Evolutionary conservation across 306 rosid genomes (phyloP).

Genomic region (Luffa aegyptiaca): DNA sequence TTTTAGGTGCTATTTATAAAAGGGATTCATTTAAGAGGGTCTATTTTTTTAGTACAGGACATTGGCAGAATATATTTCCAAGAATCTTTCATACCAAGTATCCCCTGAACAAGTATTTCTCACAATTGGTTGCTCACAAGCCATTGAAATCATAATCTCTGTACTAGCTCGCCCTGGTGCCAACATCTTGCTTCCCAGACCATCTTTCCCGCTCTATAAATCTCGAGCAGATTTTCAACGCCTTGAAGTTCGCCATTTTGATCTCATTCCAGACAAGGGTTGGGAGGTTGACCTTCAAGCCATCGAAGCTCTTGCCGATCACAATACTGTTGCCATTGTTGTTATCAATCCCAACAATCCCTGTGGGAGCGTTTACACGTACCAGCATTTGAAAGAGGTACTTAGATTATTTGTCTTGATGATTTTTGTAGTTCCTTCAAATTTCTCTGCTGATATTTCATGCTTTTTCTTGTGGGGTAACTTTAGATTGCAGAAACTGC

Average conservation of each 20-base stretch:
- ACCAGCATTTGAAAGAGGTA: slow-evolving; percentile 50
- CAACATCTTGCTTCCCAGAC: slow-evolving; percentile 63
- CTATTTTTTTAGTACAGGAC: slow-evolving; percentile 1
- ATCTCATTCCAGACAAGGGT: slow-evolving; percentile 44
- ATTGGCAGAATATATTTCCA: slow-evolving; percentile 16
- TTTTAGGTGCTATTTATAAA: not conserved
- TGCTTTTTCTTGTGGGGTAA: not conserved
- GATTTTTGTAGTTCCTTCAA: not conserved
- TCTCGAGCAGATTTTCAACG: slow-evolving; percentile 24
- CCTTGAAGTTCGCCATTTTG: slow-evolving; percentile 52
- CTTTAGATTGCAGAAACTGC: slow-evolving; percentile 35
- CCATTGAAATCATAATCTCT: slow-evolving; percentile 40
- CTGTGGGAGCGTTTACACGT: slow-evolving; percentile 48
- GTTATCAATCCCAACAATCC: slow-evolving; percentile 60
- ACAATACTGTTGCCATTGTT: slow-evolving; percentile 51
- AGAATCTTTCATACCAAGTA: not conserved
- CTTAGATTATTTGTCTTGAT: not conserved
- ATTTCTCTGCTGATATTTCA: not conserved
- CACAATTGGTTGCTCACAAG: slow-evolving; percentile 55
- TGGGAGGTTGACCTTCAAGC: slow-evolving; percentile 61
- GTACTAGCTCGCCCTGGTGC: slow-evolving; percentile 52
- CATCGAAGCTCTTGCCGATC: slow-evolving; percentile 45
- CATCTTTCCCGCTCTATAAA: slow-evolving; percentile 50
- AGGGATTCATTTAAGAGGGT: not conserved
- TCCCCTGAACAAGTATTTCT: slow-evolving; percentile 26